Base-by-base conservation (phyloP, 345 rosid species). In the Eucalyptus decipiens region DNA sequence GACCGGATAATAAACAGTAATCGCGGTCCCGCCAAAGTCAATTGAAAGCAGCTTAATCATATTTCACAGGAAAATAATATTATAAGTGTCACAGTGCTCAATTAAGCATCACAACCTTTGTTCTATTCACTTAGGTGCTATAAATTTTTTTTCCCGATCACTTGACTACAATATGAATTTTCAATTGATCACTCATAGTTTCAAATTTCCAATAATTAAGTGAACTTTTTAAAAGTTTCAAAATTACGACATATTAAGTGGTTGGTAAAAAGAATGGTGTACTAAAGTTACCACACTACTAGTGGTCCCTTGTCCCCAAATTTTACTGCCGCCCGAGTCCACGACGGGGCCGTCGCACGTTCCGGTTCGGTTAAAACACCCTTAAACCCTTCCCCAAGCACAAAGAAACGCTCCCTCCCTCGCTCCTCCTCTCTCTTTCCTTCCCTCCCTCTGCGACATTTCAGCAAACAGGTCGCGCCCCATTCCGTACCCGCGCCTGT, bases 151-250 rank as follows among this genome's bases (percentile, higher is more conserved):
- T 52, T 52, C 0, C 24, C 0, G 2, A 51, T 51, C 56, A 51
- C 4, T 51, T 51, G 1, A 51, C 0, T 52, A 51, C 9, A 6
- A 51, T 17, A 51, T 51, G 9, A 7, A 51, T 18, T 52, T 52
- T 52, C 0, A 19, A 19, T 52, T 19, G 0, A 52, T 52, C 10
- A 19, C 0, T 19, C 0, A 8, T 0, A 52, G 0, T 52, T 52
- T 52, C 0, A 52, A 52, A 52, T 52, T 52, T 52, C 0, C 0
- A 52, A 52, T 52, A 2, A 52, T 52, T 21, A 52, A 52, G 0
- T 52, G 5, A 52, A 52, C 23, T 52, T 52, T 21, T 19, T 1
- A 8, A 8, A 52, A 51, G 1, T 51, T 51, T 18, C 4, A 18
- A 18, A 52, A 52, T 52, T 52, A 2, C 18, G 9, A 51, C 23